These are phyloP conservation scores for Tuber melanosporum DNA, from an alignment of 495 filamentous ascomycete genomes.

Conservation along the genomic window DNA sequence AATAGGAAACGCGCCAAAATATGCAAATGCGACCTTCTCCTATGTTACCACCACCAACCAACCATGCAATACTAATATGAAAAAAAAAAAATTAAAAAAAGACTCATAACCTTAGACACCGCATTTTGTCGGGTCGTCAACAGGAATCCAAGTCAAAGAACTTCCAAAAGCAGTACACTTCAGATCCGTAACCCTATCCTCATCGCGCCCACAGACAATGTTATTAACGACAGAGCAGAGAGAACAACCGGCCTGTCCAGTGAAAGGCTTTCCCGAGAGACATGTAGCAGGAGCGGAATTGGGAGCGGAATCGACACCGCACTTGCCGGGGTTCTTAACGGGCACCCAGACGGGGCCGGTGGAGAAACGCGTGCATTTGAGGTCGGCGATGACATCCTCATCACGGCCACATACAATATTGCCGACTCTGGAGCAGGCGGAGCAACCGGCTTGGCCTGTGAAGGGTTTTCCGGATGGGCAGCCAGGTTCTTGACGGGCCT, in stretches of 20 bases:
- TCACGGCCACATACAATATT: conserved; percentile 1
- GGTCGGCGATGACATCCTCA: not conserved
- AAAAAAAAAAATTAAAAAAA: not conserved
- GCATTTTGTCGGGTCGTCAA: conserved; percentile 5
- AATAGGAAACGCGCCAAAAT: not conserved
- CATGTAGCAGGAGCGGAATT: not conserved
- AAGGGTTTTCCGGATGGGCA: not conserved
- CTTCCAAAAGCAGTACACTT: not conserved
- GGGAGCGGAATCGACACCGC: not conserved
- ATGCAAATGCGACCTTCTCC: not conserved
- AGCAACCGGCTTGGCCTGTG: not conserved
- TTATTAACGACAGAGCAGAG: not conserved
- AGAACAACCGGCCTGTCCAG: not conserved
- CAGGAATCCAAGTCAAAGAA: conserved; percentile 1
- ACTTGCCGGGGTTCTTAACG: not conserved
- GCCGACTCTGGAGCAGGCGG: not conserved
- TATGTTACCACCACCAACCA: not conserved
- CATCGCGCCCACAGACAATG: conserved; percentile 13
- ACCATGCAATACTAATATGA: not conserved
- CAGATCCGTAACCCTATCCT: conserved; percentile 6
- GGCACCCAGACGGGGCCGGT: not conserved
- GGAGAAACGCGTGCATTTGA: not conserved
- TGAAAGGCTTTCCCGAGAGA: not conserved
- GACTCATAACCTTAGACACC: conserved; percentile 7
- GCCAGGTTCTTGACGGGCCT: no score